Conservation (phyloP, 2,329 filamentous ascomycete genomes). For the Clonostachys byssicola region DNA sequence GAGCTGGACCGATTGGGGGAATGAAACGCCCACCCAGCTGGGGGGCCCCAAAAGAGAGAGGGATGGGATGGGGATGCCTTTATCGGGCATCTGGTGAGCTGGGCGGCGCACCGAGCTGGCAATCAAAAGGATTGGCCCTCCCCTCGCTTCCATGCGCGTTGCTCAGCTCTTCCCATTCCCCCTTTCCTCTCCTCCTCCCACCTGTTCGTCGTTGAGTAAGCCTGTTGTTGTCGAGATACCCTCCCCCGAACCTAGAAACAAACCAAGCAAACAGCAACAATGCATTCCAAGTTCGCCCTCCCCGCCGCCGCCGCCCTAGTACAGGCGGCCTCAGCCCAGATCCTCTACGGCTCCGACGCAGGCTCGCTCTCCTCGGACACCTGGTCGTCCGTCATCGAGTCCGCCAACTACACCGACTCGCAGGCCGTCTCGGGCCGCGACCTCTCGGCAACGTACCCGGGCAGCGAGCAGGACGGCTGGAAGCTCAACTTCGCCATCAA, state of each 20-base stretch:
- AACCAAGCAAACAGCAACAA: background rate
- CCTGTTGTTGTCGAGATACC: too few relatives aligned
- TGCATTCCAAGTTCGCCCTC: constrained; percentile 2
- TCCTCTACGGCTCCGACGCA: constrained; percentile 1
- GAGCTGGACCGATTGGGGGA: too few relatives aligned
- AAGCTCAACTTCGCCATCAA: constrained; percentile 1
- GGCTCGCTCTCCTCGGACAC: constrained; percentile 1
- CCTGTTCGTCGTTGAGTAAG: background rate
- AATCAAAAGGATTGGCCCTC: background rate
- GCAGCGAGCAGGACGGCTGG: constrained; percentile 4
- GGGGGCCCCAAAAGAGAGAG: too few relatives aligned
- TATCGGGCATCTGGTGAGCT: too few relatives aligned
- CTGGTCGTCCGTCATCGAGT: constrained; percentile 1
- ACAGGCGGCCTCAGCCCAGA: constrained; percentile 1
- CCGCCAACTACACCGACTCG: constrained; percentile 3
- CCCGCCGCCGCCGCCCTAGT: constrained; percentile 1
- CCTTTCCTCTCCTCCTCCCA: background rate
- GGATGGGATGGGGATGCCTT: too few relatives aligned
- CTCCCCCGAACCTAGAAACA: background rate
- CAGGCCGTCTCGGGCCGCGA: constrained; percentile 4
- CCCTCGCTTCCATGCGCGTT: background rate
- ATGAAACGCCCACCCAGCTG: too few relatives aligned
- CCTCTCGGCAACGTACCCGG: constrained; percentile 3
- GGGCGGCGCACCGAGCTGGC: background rate
- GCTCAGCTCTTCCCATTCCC: background rate